Conservation (phyloP, 108 stramenopile species). For the Pseudonitzschia pungens region DNA sequence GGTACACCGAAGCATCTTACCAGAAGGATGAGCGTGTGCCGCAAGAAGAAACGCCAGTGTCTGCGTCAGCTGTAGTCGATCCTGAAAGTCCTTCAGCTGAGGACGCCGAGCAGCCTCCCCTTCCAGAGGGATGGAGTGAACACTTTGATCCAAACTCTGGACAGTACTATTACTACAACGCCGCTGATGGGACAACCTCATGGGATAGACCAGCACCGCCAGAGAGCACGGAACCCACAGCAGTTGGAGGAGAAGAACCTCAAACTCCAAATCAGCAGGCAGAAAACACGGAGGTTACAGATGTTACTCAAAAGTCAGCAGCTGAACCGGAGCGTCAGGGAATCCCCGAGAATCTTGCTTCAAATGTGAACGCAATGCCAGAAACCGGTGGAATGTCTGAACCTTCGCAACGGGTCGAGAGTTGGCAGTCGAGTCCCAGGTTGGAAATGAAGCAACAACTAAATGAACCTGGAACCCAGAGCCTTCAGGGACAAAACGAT, state of each 20-base stretch:
- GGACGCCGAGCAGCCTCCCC: conserved; percentile 19
- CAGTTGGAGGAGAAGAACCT: conserved; percentile 12
- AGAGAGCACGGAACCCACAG: conserved; percentile 13
- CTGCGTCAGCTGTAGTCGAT: not conserved
- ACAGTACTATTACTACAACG: conserved; percentile 74
- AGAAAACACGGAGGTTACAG: not conserved
- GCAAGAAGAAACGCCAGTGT: not conserved
- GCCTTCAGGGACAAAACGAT: conserved; percentile 1
- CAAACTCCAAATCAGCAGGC: not conserved
- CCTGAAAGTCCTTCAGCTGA: not conserved
- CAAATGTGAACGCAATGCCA: not conserved
- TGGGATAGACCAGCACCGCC: conserved; percentile 72
- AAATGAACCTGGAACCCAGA: not conserved
- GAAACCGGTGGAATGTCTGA: not conserved
- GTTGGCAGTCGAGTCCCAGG: not conserved
- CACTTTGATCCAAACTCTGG: conserved; percentile 76
- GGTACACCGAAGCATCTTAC: conserved; percentile 18
- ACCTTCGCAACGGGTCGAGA: not conserved
- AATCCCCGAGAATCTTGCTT: not conserved
- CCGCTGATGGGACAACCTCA: conserved; percentile 70
- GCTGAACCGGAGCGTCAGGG: not conserved
- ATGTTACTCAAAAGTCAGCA: not conserved
- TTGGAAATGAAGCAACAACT: not conserved
- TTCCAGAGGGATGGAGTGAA: conserved; percentile 69
- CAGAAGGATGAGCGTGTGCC: conserved; percentile 1